A percentile compares a stretch with the other conserved stretches of the same genome.
Conservation (phyloP, 2,329 filamentous ascomycete species). For the Apiospora sp. region DNA sequence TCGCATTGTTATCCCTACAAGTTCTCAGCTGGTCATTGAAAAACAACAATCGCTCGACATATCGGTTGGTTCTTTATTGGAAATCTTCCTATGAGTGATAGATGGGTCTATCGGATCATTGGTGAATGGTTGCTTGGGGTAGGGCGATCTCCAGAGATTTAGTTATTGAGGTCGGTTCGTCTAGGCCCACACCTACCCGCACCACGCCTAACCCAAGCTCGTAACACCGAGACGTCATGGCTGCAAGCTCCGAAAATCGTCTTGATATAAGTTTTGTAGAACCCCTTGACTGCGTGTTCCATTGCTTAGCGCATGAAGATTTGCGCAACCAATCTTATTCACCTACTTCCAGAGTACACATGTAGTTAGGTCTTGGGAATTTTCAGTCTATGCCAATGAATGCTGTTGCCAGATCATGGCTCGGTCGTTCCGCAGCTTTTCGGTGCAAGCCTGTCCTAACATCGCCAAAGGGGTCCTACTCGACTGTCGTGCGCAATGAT, state of each 20-base stretch:
- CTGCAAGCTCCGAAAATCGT: neutral
- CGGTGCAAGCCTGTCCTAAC: slow-evolving; percentile 31
- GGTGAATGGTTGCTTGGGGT: no score
- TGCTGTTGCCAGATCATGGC: slow-evolving; percentile 38
- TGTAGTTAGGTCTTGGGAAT: neutral
- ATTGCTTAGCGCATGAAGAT: neutral
- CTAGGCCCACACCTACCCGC: neutral
- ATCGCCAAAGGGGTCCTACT: slow-evolving; percentile 33
- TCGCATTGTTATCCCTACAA: neutral
- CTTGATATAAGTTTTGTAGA: neutral
- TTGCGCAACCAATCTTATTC: neutral
- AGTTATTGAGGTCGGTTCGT: neutral
- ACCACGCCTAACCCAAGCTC: neutral
- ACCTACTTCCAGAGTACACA: neutral
- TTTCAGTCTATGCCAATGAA: slow-evolving; percentile 31
- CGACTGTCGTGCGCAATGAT: slow-evolving; percentile 40
- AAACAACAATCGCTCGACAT: no score
- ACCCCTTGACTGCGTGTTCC: neutral
- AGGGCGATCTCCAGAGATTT: neutral
- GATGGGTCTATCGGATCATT: no score
- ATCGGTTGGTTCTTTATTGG: no score
- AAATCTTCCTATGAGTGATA: no score
- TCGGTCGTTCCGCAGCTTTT: slow-evolving; percentile 34
- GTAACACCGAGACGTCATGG: slow-evolving; percentile 19
- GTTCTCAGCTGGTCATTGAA: neutral